These are phyloP conservation scores for Ophiocordyceps camponoti-saundersi DNA, from an alignment of 2,329 filamentous ascomycete species.

Conservation along the genomic window DNA sequence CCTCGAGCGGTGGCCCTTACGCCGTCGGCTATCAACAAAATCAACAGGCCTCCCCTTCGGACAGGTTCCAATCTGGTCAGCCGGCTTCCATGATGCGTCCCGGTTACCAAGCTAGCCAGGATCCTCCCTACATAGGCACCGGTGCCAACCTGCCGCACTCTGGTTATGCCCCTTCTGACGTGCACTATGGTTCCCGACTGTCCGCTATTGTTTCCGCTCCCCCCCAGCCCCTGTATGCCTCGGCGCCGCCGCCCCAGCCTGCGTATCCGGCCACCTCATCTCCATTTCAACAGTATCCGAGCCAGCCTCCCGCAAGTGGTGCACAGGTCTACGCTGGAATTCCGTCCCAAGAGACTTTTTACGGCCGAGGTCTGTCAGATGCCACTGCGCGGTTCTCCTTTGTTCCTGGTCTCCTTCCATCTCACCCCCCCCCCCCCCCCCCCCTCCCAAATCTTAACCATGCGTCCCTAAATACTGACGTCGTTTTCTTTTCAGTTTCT, in stretches of 20 bases:
- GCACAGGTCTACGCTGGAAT: slow-evolving; percentile 17
- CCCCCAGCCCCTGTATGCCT: slow-evolving; percentile 16
- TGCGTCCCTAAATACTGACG: slow-evolving; percentile 16
- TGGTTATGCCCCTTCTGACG: slow-evolving; percentile 7
- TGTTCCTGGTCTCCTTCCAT: not conserved
- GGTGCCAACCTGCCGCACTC: slow-evolving; percentile 17
- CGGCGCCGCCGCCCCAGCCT: slow-evolving; percentile 12
- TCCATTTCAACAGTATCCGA: slow-evolving; percentile 15
- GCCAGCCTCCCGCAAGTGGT: slow-evolving; percentile 17
- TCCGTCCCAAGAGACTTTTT: slow-evolving; percentile 35
- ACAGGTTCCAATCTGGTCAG: slow-evolving; percentile 15
- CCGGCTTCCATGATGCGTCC: slow-evolving; percentile 14
- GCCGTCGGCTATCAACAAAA: slow-evolving; percentile 13
- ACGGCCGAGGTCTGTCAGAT: slow-evolving; percentile 42
- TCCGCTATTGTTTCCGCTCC: slow-evolving; percentile 12
- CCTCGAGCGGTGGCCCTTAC: slow-evolving; percentile 15
- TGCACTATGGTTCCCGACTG: slow-evolving; percentile 15
- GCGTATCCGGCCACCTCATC: slow-evolving; percentile 14
- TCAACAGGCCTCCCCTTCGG: slow-evolving; percentile 16
- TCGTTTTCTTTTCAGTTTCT: slow-evolving; percentile 30
- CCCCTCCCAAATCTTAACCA: not conserved
- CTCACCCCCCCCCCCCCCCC: not conserved
- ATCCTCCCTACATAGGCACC: slow-evolving; percentile 17
- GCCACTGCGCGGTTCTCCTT: no score
- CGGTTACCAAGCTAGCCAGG: slow-evolving; percentile 13